Evolutionary conservation across 2,329 filamentous ascomycete genomes (phyloP).

Genomic region (Ascosphaera pollenicola): DNA sequence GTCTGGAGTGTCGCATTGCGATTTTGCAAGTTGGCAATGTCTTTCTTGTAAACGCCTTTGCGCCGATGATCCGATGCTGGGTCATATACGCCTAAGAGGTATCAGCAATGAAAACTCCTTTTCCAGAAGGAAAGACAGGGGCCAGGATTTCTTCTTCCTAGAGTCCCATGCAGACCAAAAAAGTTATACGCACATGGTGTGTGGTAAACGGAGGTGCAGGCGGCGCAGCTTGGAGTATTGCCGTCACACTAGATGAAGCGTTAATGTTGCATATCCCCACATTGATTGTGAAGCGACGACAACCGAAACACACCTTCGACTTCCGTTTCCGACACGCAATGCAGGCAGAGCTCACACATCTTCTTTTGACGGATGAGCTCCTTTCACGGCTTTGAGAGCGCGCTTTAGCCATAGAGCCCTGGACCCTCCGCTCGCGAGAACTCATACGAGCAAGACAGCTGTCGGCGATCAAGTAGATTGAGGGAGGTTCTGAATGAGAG

Average conservation of each 20-base stretch:
- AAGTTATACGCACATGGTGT: conserved; percentile 15
- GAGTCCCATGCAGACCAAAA: conserved; percentile 32
- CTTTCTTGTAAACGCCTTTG: conserved; percentile 92
- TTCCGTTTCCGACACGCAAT: conserved; percentile 60
- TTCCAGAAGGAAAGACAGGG: no score
- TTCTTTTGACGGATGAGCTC: conserved; percentile 31
- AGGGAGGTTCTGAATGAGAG: neutral
- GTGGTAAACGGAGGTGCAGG: conserved; percentile 79
- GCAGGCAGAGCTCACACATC: conserved; percentile 68
- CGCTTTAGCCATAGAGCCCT: neutral
- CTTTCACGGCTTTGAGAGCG: neutral
- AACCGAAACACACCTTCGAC: conserved; percentile 32
- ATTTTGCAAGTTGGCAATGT: conserved; percentile 71
- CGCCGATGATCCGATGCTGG: conserved; percentile 88
- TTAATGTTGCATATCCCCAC: neutral
- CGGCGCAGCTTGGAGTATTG: conserved; percentile 73
- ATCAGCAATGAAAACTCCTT: neutral
- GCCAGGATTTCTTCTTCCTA: neutral
- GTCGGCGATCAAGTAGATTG: neutral
- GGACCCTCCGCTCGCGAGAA: neutral
- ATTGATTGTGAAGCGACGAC: neutral
- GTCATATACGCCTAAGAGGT: conserved; percentile 55
- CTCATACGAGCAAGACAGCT: neutral
- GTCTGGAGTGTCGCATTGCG: conserved; percentile 73
- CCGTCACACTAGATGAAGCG: conserved; percentile 47